Evolutionary conservation across 495 filamentous ascomycete genomes (phyloP).

Genomic region (Penicillium bovifimosum): DNA sequence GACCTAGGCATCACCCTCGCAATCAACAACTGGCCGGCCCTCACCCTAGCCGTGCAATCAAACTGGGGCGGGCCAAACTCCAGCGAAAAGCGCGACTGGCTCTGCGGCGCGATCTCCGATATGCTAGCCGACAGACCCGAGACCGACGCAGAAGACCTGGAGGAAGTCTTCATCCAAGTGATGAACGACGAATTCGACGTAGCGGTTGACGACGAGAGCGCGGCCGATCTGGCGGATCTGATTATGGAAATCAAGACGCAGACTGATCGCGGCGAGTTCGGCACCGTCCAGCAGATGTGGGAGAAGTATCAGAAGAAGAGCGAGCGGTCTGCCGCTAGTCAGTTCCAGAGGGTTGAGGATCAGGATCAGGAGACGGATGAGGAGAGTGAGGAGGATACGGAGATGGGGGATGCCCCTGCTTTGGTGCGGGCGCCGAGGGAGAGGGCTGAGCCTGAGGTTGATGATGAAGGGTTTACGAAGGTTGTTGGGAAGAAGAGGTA

Average conservation of each 20-base stretch:
- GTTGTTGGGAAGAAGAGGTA: constrained; percentile 62
- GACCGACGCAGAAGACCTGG: constrained; percentile 76
- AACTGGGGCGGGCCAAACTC: constrained; percentile 85
- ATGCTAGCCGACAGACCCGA: constrained; percentile 67
- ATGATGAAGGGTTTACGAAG: constrained; percentile 94
- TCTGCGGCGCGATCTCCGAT: constrained; percentile 82
- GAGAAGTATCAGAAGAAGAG: constrained; percentile 55
- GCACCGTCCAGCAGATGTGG: constrained; percentile 62
- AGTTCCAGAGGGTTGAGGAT: constrained; percentile 53
- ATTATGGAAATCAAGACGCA: constrained; percentile 63
- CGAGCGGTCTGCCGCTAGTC: constrained; percentile 46
- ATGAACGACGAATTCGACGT: constrained; percentile 96
- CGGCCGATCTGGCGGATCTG: constrained; percentile 62
- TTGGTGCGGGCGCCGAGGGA: constrained; percentile 54
- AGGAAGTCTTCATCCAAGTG: constrained; percentile 75
- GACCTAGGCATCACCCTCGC: constrained; percentile 76
- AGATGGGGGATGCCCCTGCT: constrained; percentile 70
- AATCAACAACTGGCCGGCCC: constrained; percentile 77
- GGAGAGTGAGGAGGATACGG: constrained; percentile 60
- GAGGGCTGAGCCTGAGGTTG: constrained; percentile 69
- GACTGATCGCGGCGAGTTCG: constrained; percentile 59
- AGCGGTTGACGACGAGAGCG: constrained; percentile 82
- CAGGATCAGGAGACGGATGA: constrained; percentile 51
- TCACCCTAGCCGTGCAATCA: constrained; percentile 80
- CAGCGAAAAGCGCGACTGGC: constrained; percentile 89